phyloP scores from a whole-genome alignment of 1,139 yeast species.

The Casaregolazyma lundiana region DNA sequence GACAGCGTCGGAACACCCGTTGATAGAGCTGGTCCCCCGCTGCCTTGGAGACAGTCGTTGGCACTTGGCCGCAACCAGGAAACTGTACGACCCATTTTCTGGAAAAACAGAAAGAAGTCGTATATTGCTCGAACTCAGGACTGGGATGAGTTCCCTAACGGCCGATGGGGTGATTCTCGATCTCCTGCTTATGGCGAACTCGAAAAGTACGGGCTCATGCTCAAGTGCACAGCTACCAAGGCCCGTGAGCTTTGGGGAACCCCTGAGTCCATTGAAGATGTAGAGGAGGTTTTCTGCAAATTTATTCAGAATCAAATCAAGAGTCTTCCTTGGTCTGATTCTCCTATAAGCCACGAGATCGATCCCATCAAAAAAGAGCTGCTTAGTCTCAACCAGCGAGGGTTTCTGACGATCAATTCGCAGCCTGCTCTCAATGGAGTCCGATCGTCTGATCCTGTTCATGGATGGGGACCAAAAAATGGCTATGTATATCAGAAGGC shows the following conservation, averaged over 20 bases:
- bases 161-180: conserved; percentile 91
- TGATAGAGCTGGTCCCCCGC: conserved; percentile 26
- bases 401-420: conserved; percentile 80
- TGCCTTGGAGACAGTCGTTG: conserved; percentile 90
- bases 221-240: conserved; percentile 50
- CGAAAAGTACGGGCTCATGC: conserved; percentile 56
- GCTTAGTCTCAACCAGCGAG: conserved; percentile 56
- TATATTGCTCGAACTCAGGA: conserved; percentile 86
- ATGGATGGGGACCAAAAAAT: conserved; percentile 95
- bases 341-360: conserved; percentile 77
- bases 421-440: conserved; percentile 91
- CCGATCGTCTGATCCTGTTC: conserved; percentile 61
- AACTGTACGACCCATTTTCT: conserved; percentile 87
- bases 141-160: conserved; percentile 95
- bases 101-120: conserved; percentile 92
- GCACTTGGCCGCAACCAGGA: conserved; percentile 79
- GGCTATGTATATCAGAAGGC: conserved; percentile 94
- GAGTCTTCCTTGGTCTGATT: conserved; percentile 94
- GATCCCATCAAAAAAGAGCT: conserved; percentile 57
- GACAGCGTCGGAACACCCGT: conserved; percentile 19
- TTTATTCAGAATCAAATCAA: conserved; percentile 67
- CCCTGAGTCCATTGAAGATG: conserved; percentile 57
- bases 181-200: conserved; percentile 93
- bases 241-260: conserved; percentile 85
- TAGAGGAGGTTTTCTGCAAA: conserved; percentile 55